Conservation (phyloP, 208 protist species). For the Spironucleus salmonicida region DNA sequence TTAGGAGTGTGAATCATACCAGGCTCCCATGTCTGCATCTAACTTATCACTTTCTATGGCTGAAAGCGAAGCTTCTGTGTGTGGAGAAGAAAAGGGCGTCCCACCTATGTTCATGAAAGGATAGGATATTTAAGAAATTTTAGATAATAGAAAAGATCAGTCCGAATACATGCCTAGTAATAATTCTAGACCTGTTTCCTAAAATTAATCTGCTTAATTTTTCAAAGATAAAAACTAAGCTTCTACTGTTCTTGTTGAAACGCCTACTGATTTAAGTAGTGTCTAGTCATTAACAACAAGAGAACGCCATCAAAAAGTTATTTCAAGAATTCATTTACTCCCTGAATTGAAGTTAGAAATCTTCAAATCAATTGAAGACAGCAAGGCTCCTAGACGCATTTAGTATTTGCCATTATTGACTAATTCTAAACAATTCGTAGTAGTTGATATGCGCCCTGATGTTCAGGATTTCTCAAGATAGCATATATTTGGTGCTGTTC, state of each 20-base stretch:
- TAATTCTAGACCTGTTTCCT: too few species aligned
- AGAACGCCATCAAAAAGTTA: not conserved
- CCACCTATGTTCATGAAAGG: constrained; percentile 25
- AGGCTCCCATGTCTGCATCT: not conserved
- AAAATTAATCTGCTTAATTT: too few species aligned
- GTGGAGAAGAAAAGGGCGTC: constrained; percentile 6
- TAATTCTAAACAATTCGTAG: constrained; percentile 1
- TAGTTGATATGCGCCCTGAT: constrained; percentile 10
- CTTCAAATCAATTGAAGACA: not conserved
- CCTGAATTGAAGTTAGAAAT: constrained; percentile 3
- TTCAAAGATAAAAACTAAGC: too few species aligned
- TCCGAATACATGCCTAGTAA: too few species aligned
- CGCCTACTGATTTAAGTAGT: not conserved
- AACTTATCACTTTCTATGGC: constrained; percentile 21
- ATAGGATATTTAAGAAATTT: not conserved
- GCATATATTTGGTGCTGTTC: constrained; percentile 5
- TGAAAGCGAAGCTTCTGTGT: constrained; percentile 15
- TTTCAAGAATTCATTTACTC: not conserved
- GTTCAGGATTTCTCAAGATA: not conserved
- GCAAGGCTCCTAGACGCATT: not conserved
- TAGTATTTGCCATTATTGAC: not conserved
- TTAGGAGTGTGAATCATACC: not conserved
- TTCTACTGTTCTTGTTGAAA: too few species aligned
- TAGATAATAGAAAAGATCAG: too few species aligned
- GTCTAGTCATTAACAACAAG: constrained; percentile 8